Percentiles rank a stretch among this genome's conserved stretches.
Evolutionary conservation across 2,329 filamentous ascomycete genomes (phyloP).

Genomic region (Neonectria magnoliae): DNA sequence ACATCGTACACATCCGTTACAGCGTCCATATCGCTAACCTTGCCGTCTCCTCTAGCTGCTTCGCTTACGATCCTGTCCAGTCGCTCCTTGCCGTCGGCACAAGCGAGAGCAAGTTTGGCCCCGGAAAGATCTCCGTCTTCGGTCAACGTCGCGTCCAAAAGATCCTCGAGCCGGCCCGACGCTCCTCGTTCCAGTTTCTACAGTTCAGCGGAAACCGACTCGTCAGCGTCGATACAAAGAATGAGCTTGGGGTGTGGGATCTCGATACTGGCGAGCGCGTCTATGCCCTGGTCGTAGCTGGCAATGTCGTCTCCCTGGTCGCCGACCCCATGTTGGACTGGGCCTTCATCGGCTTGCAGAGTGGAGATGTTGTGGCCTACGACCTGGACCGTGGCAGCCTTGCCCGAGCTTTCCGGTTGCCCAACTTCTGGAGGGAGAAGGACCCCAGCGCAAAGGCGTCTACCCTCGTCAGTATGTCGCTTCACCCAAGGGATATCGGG

Average conservation of each 20-base stretch:
- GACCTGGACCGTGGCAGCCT: slow-evolving; percentile 86
- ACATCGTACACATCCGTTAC: background rate
- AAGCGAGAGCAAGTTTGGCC: slow-evolving; percentile 84
- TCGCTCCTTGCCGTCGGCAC: slow-evolving; percentile 94
- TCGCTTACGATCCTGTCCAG: slow-evolving; percentile 94
- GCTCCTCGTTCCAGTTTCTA: slow-evolving; percentile 78
- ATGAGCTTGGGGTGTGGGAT: slow-evolving; percentile 87
- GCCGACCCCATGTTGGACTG: slow-evolving; percentile 95
- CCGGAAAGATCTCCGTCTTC: slow-evolving; percentile 88
- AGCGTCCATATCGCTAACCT: slow-evolving; percentile 29
- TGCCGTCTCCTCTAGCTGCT: slow-evolving; percentile 61
- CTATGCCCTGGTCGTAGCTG: slow-evolving; percentile 78
- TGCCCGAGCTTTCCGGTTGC: slow-evolving; percentile 77
- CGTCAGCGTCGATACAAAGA: slow-evolving; percentile 83
- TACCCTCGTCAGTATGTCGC: slow-evolving; percentile 78
- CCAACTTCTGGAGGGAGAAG: slow-evolving; percentile 84
- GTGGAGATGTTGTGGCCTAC: slow-evolving; percentile 89
- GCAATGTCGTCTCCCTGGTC: slow-evolving; percentile 76
- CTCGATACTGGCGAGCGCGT: slow-evolving; percentile 74
- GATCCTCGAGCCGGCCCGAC: slow-evolving; percentile 74
- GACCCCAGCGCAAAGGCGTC: slow-evolving; percentile 71
- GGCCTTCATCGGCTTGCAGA: slow-evolving; percentile 84
- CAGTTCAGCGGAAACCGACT: slow-evolving; percentile 90
- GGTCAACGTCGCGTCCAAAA: slow-evolving; percentile 84
- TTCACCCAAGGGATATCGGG: slow-evolving; percentile 93